These are phyloP conservation scores for Alternaria viburni DNA, from an alignment of 2,329 filamentous ascomycete species.

Conservation along the genomic window DNA sequence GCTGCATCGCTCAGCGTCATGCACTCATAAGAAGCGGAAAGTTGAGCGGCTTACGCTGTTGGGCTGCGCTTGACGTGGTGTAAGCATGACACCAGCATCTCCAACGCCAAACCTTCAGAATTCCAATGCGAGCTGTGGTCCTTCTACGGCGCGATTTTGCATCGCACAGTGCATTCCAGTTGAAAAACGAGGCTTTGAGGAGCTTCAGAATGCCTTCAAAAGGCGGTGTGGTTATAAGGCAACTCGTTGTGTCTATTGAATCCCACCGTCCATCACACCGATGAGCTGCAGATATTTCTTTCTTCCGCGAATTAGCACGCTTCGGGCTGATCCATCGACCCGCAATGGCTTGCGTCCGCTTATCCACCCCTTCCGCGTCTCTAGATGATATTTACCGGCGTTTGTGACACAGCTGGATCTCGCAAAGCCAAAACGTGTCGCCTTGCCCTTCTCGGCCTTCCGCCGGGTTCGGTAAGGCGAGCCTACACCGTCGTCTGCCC, in stretches of 20 bases:
- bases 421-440: slow-evolving; percentile 4
- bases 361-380: slow-evolving; percentile 17
- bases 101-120: slow-evolving; percentile 6
- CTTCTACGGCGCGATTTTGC: background rate
- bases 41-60: slow-evolving; percentile 5
- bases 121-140: background rate
- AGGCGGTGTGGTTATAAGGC: slow-evolving; percentile 22
- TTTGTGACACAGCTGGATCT: slow-evolving; percentile 12
- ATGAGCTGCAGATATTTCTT: slow-evolving; percentile 14
- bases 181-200: background rate
- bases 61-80: slow-evolving; percentile 3
- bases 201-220: background rate
- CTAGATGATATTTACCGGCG: slow-evolving; percentile 15
- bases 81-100: slow-evolving; percentile 18
- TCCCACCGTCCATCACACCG: slow-evolving; percentile 23
- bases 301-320: slow-evolving; percentile 21
- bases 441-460: background rate
- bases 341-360: slow-evolving; percentile 25
- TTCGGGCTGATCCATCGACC: slow-evolving; percentile 15
- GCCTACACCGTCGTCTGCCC: slow-evolving; percentile 1
- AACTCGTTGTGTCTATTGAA: slow-evolving; percentile 1
- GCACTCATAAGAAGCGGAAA: slow-evolving; percentile 16
- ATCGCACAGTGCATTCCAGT: background rate
- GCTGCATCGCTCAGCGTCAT: slow-evolving; percentile 29
- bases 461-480: background rate